Evolutionary conservation across 2,329 filamentous ascomycete genomes (phyloP).

Genomic region (Aspergillus caelatus): DNA sequence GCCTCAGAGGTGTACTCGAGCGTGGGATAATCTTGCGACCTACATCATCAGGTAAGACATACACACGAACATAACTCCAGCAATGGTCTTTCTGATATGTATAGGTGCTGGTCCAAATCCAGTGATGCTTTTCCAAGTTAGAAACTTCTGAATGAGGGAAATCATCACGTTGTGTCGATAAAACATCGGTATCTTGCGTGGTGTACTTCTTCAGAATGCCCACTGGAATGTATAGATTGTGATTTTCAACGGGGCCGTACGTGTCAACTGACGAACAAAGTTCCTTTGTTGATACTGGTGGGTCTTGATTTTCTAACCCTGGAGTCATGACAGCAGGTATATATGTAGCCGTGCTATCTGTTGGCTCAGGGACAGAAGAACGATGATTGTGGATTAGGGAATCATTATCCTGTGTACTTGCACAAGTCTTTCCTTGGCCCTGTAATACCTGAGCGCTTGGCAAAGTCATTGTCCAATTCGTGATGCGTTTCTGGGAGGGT

Average conservation of each 20-base stretch:
- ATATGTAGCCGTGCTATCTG: not conserved
- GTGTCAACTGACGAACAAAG: not conserved
- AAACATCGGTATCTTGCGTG: not conserved
- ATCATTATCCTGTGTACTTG: not conserved
- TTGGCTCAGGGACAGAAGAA: not conserved
- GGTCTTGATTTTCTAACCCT: not conserved
- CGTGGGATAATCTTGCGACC: slow-evolving; percentile 37
- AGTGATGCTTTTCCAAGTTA: slow-evolving; percentile 35
- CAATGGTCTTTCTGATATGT: slow-evolving; percentile 16
- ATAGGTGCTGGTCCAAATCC: slow-evolving; percentile 36
- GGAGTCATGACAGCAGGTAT: not conserved
- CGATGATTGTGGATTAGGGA: too few species aligned
- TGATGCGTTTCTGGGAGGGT: not conserved
- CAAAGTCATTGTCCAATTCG: not conserved
- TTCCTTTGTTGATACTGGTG: not conserved
- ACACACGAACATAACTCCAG: slow-evolving; percentile 36
- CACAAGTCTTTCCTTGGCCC: not conserved
- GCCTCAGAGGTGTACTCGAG: slow-evolving; percentile 35
- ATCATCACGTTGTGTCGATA: not conserved
- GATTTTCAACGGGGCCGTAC: slow-evolving; percentile 13
- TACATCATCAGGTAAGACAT: slow-evolving; percentile 45
- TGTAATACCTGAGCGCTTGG: not conserved
- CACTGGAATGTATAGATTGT: slow-evolving; percentile 33
- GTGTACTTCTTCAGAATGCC: slow-evolving; percentile 30
- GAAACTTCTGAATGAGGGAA: slow-evolving; percentile 28